Conservation (phyloP, 768 basidiomycete species). For the Xerocomus brunneocitrinus region DNA sequence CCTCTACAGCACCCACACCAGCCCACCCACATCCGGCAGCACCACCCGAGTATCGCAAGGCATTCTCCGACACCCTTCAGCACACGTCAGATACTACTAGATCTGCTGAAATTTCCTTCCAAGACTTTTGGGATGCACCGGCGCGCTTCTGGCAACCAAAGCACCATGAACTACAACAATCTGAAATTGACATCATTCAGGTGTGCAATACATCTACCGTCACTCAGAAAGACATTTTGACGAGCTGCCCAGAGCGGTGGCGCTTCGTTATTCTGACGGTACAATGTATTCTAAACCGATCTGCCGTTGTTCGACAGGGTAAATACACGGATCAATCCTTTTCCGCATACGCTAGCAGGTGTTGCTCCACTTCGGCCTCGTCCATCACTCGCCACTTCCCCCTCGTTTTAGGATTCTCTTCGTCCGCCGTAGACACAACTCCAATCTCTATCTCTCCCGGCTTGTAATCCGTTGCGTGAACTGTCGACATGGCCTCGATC, state of each 20-base stretch:
- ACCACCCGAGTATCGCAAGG: constrained; percentile 53
- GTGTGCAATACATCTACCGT: constrained; percentile 34
- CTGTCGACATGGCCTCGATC: constrained; percentile 90
- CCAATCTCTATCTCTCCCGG: constrained; percentile 94
- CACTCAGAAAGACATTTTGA: not conserved
- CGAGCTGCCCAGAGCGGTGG: constrained; percentile 50
- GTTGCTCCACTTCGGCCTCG: constrained; percentile 71
- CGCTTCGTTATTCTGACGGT: constrained; percentile 44
- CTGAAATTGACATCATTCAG: constrained; percentile 63
- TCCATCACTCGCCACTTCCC: constrained; percentile 79
- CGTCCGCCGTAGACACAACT: constrained; percentile 72
- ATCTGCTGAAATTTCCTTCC: constrained; percentile 23
- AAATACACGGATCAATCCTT: constrained; percentile 55
- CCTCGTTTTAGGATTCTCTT: constrained; percentile 66
- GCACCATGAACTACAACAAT: constrained; percentile 44
- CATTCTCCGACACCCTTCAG: constrained; percentile 42
- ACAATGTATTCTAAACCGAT: constrained; percentile 1
- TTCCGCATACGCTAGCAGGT: constrained; percentile 83
- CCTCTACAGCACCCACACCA: constrained; percentile 35
- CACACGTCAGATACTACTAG: constrained; percentile 23
- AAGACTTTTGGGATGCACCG: constrained; percentile 68
- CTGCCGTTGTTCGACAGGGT: not conserved
- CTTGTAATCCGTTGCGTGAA: constrained; percentile 96
- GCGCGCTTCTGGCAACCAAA: constrained; percentile 51
- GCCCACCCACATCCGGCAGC: constrained; percentile 62